Evolutionary conservation across 306 rosid genomes (phyloP), one percentile per base, ranked within the genome.

Genomic region (Glycyrrhiza uralensis): DNA sequence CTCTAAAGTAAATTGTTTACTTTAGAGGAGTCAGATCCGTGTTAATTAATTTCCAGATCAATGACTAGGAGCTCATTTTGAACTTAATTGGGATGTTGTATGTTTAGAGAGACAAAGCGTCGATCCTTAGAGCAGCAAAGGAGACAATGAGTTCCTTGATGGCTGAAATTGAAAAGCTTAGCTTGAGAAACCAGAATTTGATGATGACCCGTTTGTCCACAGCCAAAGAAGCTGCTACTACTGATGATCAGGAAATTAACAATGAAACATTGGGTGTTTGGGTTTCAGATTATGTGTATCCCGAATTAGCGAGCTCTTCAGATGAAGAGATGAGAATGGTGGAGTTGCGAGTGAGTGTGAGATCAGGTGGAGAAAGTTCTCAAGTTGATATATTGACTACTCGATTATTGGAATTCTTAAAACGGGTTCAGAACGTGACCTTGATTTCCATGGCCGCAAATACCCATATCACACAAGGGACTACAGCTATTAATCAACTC

Each of bases 41-140:
- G n/a, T n/a, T n/a, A n/a, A n/a, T n/a, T n/a, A n/a, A n/a, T n/a
- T n/a, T n/a, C n/a, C n/a, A n/a, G n/a, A 7, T 63, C 5, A 35
- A 35, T 35, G 41, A 35, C 41, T 35, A 12, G 9, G 41, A 35
- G 41, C n/a, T n/a, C n/a, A n/a, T n/a, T n/a, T n/a, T n/a, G n/a
- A n/a, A n/a, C n/a, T n/a, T n/a, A 35, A 35, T 12, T 7, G 7
- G 41, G 12, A 6, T 33, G 9, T n/a, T n/a, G 39, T 32, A 7
- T 38, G 9, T 36, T 49, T 51, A 91, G 97, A 91, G 84, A 84
- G 96, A 91, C 73, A 89, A 87, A 79, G 91, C 85, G 3, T 88
- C 97, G 0, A 82, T 91, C 50, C 91, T 91, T 3, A 77, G 69
- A 74, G 51, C 81, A 3, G 87, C 96, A 29, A 89, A 71, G 85